Evolutionary conservation across 148 eudicot species (phyloP).

Genomic region (Silene uniflora): DNA sequence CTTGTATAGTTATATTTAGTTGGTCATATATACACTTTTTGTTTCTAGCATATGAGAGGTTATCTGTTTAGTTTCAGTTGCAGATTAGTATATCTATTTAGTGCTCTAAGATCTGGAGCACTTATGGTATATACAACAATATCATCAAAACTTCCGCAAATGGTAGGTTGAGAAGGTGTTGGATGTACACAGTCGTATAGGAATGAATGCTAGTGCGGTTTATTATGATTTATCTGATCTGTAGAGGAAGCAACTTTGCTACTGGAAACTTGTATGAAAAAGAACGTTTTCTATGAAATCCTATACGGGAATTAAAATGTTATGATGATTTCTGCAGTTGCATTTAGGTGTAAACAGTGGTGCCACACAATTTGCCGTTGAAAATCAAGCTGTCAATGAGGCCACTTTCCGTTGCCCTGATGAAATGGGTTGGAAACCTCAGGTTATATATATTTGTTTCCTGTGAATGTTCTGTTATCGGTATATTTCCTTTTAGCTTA

Average conservation of each 20-base stretch:
- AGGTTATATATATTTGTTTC: conserved; percentile 43
- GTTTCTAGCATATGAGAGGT: no score
- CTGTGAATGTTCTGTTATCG: neutral
- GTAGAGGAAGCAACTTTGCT: neutral
- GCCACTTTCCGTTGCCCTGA: conserved; percentile 97
- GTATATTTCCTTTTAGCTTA: neutral
- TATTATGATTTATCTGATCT: neutral
- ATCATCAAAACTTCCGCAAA: no score
- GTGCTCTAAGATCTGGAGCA: neutral
- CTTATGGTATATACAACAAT: no score
- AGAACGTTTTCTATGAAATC: neutral
- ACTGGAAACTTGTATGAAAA: neutral
- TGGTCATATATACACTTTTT: no score
- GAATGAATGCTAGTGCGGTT: neutral
- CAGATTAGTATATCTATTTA: no score
- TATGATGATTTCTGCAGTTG: conserved; percentile 40
- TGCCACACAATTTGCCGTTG: conserved; percentile 81
- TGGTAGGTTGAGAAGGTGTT: no score
- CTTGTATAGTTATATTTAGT: no score
- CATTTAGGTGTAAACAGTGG: conserved; percentile 95
- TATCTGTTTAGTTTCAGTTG: no score
- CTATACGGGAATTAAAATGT: neutral
- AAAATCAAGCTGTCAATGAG: conserved; percentile 85
- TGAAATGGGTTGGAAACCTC: conserved; percentile 99
- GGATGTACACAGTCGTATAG: neutral